phyloP scores from a whole-genome alignment of 2,329 filamentous ascomycete species.

The Diplocarpon mali region DNA sequence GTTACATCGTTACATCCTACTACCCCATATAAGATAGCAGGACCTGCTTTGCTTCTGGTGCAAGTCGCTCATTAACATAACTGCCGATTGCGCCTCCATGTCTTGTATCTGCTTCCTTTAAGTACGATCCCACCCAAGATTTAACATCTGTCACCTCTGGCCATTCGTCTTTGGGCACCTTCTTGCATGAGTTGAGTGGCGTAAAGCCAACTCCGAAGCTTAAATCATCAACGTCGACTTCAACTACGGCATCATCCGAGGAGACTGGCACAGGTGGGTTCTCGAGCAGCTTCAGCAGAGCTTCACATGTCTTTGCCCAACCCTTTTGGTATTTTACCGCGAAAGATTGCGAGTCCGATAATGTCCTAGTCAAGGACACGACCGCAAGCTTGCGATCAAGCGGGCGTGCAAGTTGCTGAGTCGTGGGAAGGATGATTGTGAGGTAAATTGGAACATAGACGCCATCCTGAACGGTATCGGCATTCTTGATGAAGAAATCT shows the following conservation, averaged over 20 bases:
- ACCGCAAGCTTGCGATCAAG: slow-evolving; percentile 90
- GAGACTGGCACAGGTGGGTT: slow-evolving; percentile 64
- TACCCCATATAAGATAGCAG: slow-evolving; percentile 36
- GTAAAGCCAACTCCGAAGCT: slow-evolving; percentile 94
- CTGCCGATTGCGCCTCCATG: slow-evolving; percentile 58
- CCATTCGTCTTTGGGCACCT: slow-evolving; percentile 65
- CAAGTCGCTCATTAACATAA: slow-evolving; percentile 63
- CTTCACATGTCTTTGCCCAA: slow-evolving; percentile 82
- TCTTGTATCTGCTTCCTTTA: slow-evolving; percentile 66
- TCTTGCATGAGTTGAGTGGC: slow-evolving; percentile 80
- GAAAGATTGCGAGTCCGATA: slow-evolving; percentile 78
- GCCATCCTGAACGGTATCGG: slow-evolving; percentile 69
- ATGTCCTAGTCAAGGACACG: slow-evolving; percentile 83
- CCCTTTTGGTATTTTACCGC: slow-evolving; percentile 74
- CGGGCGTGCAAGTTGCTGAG: slow-evolving; percentile 76
- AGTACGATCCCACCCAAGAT: slow-evolving; percentile 53
- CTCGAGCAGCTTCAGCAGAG: slow-evolving; percentile 78
- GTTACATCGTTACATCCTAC: slow-evolving; percentile 17
- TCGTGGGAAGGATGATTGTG: slow-evolving; percentile 75
- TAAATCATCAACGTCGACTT: slow-evolving; percentile 89
- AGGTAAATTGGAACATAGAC: slow-evolving; percentile 82
- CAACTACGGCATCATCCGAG: slow-evolving; percentile 67
- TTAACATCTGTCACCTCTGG: slow-evolving; percentile 73
- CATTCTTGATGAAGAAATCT: slow-evolving; percentile 80
- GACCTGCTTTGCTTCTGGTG: slow-evolving; percentile 42